Evolutionary conservation across 192 early-diverging fungal genomes (phyloP).

Genomic region (Coemansia asiatica): DNA sequence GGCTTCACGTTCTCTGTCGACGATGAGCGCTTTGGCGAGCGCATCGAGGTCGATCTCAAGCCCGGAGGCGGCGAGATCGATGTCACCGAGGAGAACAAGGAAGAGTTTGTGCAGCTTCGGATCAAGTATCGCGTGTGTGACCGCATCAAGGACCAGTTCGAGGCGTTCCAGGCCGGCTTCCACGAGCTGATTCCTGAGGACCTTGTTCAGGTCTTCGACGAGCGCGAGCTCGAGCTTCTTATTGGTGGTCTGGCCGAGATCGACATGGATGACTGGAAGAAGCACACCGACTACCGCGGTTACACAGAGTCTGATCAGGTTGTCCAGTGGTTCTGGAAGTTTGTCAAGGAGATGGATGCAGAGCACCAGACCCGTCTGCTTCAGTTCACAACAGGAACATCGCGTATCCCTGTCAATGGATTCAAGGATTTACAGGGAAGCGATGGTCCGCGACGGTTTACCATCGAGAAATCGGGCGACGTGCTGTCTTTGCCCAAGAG

Average conservation of each 20-base stretch:
- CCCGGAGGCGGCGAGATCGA: conserved; percentile 82
- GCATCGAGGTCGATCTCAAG: conserved; percentile 86
- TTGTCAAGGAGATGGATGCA: conserved; percentile 78
- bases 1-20: conserved; percentile 92
- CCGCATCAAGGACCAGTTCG: conserved; percentile 94
- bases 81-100: conserved; percentile 97
- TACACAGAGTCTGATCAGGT: conserved; percentile 97
- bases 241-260: conserved; percentile 97
- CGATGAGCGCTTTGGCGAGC: conserved; percentile 89
- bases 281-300: conserved; percentile 95
- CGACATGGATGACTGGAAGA: conserved; percentile 98
- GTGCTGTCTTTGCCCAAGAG: conserved; percentile 83
- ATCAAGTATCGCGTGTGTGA: conserved; percentile 86
- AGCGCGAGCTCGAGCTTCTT: conserved; percentile 94
- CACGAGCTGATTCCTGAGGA: conserved; percentile 95
- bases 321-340: conserved; percentile 97
- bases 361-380: conserved; percentile 94
- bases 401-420: conserved; percentile 96
- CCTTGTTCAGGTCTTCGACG: conserved; percentile 93
- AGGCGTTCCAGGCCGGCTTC: conserved; percentile 94
- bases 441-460: conserved; percentile 94
- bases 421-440: conserved; percentile 98
- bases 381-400: conserved; percentile 98
- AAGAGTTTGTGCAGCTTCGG: conserved; percentile 88
- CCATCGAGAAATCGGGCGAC: conserved; percentile 93